Conservation (phyloP, 768 basidiomycete species). For the Boletus huronensis region DNA sequence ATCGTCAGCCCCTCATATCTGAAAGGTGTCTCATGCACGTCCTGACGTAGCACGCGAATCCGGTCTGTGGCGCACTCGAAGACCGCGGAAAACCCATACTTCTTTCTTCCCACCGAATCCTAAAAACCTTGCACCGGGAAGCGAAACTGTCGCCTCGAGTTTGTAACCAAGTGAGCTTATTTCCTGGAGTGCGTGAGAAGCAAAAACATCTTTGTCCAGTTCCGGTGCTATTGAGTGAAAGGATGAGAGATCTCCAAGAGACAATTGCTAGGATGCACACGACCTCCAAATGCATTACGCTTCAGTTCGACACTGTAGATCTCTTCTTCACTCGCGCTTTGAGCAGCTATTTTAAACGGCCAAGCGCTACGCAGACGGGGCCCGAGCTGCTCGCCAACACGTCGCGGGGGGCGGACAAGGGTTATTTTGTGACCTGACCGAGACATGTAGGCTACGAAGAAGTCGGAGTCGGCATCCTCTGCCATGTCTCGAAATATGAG, state of each 20-base stretch:
- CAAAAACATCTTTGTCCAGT: constrained; percentile 52
- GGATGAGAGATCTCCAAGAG: background rate
- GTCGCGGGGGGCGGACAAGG: constrained; percentile 40
- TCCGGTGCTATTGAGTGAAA: constrained; percentile 32
- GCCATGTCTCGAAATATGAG: constrained; percentile 60
- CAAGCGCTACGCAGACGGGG: constrained; percentile 39
- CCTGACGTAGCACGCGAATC: constrained; percentile 28
- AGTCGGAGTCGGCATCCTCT: constrained; percentile 47
- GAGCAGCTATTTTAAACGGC: constrained; percentile 40
- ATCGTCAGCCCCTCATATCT: background rate
- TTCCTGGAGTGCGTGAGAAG: constrained; percentile 60
- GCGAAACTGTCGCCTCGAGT: constrained; percentile 64
- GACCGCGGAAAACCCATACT: constrained; percentile 61
- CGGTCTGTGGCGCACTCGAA: constrained; percentile 25
- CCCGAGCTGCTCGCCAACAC: constrained; percentile 37
- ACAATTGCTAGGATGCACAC: background rate
- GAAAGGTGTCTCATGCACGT: constrained; percentile 11
- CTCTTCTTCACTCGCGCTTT: constrained; percentile 47
- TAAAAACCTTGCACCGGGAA: constrained; percentile 41
- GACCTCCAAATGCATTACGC: constrained; percentile 37
- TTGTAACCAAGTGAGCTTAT: constrained; percentile 55
- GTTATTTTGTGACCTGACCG: constrained; percentile 54
- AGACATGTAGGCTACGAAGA: constrained; percentile 67
- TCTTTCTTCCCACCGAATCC: constrained; percentile 48
- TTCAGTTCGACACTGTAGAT: constrained; percentile 56